These are phyloP conservation scores for Multifurca ochricompacta DNA, from an alignment of 768 basidiomycete species.

Conservation along the genomic window DNA sequence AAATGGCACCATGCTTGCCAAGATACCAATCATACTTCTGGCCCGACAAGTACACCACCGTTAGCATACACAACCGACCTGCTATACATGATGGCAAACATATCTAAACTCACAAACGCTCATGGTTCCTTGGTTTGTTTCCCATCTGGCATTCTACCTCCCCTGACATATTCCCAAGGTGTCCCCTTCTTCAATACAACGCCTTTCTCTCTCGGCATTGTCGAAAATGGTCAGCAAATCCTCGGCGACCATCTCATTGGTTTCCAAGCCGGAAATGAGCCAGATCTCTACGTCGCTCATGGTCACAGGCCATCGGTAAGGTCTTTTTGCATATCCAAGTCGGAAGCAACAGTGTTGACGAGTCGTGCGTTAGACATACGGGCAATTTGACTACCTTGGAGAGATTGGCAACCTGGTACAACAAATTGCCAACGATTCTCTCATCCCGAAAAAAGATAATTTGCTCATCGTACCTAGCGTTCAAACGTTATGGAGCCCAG, in stretches of 20 bases:
- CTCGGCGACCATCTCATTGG: slow-evolving; percentile 59
- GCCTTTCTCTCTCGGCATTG: slow-evolving; percentile 46
- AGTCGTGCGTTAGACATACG: neutral
- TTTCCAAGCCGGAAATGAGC: slow-evolving; percentile 70
- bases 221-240: slow-evolving; percentile 48
- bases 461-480: slow-evolving; percentile 16
- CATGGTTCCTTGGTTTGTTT: slow-evolving; percentile 54
- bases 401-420: slow-evolving; percentile 22
- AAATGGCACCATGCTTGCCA: slow-evolving; percentile 46
- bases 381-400: slow-evolving; percentile 29
- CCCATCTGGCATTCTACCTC: neutral
- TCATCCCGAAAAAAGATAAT: slow-evolving; percentile 8
- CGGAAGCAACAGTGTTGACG: neutral
- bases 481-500: slow-evolving; percentile 9
- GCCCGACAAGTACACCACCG: slow-evolving; percentile 61
- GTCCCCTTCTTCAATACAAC: slow-evolving; percentile 60
- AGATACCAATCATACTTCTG: slow-evolving; percentile 27
- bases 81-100: slow-evolving; percentile 55
- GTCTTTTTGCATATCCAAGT: neutral
- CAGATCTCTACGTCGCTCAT: slow-evolving; percentile 53
- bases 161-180: slow-evolving; percentile 24
- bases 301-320: slow-evolving; percentile 15
- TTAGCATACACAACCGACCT: slow-evolving; percentile 57
- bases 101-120: slow-evolving; percentile 49
- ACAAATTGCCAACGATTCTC: slow-evolving; percentile 9